Conservation (phyloP, 2,329 filamentous ascomycete species). For the Cladosporium sp. region DNA sequence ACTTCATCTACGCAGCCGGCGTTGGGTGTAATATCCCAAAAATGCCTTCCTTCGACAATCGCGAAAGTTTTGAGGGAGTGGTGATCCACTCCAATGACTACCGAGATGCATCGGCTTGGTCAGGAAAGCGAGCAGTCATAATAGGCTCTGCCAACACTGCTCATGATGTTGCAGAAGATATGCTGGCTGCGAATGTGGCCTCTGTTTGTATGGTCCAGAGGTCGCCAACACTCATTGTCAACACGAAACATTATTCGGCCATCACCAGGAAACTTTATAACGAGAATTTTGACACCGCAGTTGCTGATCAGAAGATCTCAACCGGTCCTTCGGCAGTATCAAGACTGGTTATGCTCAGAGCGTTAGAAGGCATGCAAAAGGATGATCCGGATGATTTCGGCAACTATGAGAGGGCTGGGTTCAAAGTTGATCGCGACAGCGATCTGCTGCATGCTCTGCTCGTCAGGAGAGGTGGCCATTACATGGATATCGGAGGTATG, state of each 20-base stretch:
- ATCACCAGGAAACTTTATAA: not conserved
- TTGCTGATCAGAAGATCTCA: not conserved
- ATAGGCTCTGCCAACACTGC: constrained; percentile 47
- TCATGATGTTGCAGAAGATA: constrained; percentile 48
- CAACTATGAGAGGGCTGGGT: not conserved
- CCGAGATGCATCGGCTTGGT: constrained; percentile 29
- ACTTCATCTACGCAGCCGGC: not conserved
- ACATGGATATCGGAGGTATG: not conserved
- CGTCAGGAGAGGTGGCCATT: not conserved
- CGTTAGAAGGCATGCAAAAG: not conserved
- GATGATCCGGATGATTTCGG: not conserved
- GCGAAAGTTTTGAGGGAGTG: constrained; percentile 31
- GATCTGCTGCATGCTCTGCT: not conserved
- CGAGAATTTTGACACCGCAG: not conserved
- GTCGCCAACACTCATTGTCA: not conserved
- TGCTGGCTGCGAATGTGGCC: constrained; percentile 38
- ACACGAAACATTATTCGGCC: not conserved
- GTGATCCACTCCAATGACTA: constrained; percentile 35
- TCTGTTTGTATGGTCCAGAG: constrained; percentile 47
- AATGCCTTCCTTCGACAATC: not conserved
- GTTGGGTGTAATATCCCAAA: not conserved
- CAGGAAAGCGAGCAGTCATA: constrained; percentile 42
- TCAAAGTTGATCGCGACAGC: not conserved
- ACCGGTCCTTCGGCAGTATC: not conserved
- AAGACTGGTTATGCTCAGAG: not conserved